Base-by-base conservation (phyloP, 805 yeast genomes). In the Trichomonascus vanleenenianus region DNA sequence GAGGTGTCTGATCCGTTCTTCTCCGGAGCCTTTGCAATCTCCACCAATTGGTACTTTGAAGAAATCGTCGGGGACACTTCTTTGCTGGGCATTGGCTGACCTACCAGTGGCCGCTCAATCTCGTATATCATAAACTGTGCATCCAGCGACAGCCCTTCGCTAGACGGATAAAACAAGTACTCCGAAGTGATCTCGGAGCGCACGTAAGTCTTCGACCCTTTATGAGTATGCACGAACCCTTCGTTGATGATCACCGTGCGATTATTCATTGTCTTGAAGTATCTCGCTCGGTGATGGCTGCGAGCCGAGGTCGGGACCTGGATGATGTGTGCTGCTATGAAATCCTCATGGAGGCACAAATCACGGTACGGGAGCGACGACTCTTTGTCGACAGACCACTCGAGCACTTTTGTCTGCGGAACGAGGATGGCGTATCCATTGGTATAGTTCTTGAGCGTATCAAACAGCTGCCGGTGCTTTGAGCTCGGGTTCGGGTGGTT, bases 281-380 rank as follows among this genome's bases (percentile, higher is more conserved):
- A 56, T 18, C 56, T 40, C 6, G 60, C 50, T 15, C 59, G 40
- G 25, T 49, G 52, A 42, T 44, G 50, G 20, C 42, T 50, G 48
- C 56, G 48, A 14, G 33, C 10, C 3, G 22, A 18, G 18, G 58
- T 61, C 9, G 61, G 56, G 2, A 72, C 64, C 39, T 69, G 60
- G 15, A 83, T 61, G 19, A 84, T 73, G 58, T 84, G 91, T 1
- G 84, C 74, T 40, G 72, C 71, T 7, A 83, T 65, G 58, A 83
- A 83, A 20, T 79, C 84, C 30, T 74, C 75, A 34, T 68, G 70
- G 42, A 73, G 73, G 58, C 85, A 80, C 11, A 78, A 60, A 2
- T 80, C 85, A 2, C 56, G 59, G 44, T 78, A 69, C 2, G 70
- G 57, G 1, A 60, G 44, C 8, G 70, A 65, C 0, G 73, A 47